Evolutionary conservation across 768 basidiomycete genomes (phyloP).

Genomic region (Phylloporus rhodoxanthus): DNA sequence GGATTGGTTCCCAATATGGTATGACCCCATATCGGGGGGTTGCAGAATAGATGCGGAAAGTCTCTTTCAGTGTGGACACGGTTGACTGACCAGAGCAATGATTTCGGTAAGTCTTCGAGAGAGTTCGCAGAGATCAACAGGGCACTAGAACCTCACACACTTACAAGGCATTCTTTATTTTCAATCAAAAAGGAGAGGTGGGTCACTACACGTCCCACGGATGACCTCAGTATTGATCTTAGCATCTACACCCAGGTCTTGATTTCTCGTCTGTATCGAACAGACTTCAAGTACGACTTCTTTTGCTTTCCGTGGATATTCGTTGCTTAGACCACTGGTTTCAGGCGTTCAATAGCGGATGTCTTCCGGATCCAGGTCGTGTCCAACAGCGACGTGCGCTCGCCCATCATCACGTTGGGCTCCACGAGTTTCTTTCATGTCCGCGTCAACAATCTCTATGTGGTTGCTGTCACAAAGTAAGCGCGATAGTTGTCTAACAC

Average conservation of each 20-base stretch:
- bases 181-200: slow-evolving; percentile 99
- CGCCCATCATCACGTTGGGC: slow-evolving; percentile 94
- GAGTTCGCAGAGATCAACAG: not conserved
- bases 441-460: slow-evolving; percentile 88
- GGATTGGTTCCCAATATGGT: not conserved
- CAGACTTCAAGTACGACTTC: slow-evolving; percentile 84
- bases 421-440: slow-evolving; percentile 99
- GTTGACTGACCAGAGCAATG: slow-evolving; percentile 27
- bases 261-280: slow-evolving; percentile 92
- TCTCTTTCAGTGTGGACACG: too few relatives aligned
- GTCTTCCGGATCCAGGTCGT: slow-evolving; percentile 99
- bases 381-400: slow-evolving; percentile 93
- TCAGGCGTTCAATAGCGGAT: slow-evolving; percentile 91
- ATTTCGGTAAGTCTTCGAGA: slow-evolving; percentile 38
- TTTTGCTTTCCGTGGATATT: not conserved
- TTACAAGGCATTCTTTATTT: slow-evolving; percentile 93
- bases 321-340: slow-evolving; percentile 3
- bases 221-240: slow-evolving; percentile 1
- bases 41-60: too few relatives aligned
- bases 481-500: slow-evolving; percentile 20
- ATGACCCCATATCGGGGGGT: slow-evolving; percentile 9
- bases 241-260: slow-evolving; percentile 55
- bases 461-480: slow-evolving; percentile 94
- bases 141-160: not conserved
- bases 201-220: slow-evolving; percentile 15